Evolutionary conservation across 2,329 filamentous ascomycete genomes (phyloP), one percentile per base, ranked within the genome.

Genomic region (Rosellinia necatrix): DNA sequence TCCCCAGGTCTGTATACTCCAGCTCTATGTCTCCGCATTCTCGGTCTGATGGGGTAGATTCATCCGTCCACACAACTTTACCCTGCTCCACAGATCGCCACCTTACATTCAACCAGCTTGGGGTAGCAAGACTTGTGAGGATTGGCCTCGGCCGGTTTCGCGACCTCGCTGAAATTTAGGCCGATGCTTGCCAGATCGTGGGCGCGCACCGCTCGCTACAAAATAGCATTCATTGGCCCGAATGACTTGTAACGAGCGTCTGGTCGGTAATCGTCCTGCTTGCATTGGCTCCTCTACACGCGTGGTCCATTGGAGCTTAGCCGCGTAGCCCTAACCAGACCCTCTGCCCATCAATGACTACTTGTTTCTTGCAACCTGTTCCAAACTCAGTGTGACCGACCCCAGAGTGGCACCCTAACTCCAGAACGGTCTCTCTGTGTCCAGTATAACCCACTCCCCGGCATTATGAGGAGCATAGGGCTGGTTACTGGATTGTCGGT

Each of bases 61-160:
- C 38, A 50, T 50, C 48, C 29, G n/a, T 50, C 27, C 38, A 35
- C 27, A 50, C 12, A 34, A 5, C 12, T 38, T 19, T 21, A 17
- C n/a, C 27, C 13, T 50, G 34, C 27, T 30, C 34, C 12, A n/a
- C n/a, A n/a, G n/a, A n/a, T n/a, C n/a, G n/a, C n/a, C n/a, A n/a
- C n/a, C n/a, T n/a, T n/a, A n/a, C n/a, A n/a, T n/a, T n/a, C n/a
- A n/a, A n/a, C n/a, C n/a, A n/a, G n/a, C n/a, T n/a, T n/a, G 44
- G 32, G 32, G 44, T 48, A 27, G 21, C 22, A 15, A n/a, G 44
- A 15, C 22, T 27, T 38, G 15, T 13, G n/a, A 48, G 22, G 3
- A 6, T n/a, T 6, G 27, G 25, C 21, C 37, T 27, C 48, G 35
- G 35, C 2, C 32, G 17, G 17, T 15, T 49, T 49, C 21, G 10